These are phyloP conservation scores for Daldinia concentrica DNA, from an alignment of 495 filamentous ascomycete species.

Conservation along the genomic window DNA sequence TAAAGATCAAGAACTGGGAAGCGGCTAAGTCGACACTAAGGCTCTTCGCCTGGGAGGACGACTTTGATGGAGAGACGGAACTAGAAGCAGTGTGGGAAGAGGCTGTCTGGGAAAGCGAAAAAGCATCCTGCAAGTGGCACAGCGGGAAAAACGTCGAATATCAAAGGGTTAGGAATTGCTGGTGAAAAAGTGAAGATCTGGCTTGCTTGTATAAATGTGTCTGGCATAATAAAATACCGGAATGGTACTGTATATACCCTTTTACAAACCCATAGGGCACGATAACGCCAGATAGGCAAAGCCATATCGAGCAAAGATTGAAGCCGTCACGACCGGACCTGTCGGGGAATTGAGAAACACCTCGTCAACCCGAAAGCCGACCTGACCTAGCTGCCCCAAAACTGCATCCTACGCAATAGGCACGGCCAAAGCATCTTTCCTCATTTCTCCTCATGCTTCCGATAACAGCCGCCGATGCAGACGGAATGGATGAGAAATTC, in stretches of 20 bases:
- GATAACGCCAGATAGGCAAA: not conserved
- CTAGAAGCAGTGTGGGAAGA: constrained; percentile 44
- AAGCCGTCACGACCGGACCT: constrained; percentile 17
- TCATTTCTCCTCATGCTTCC: constrained; percentile 21
- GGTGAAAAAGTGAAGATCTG: constrained; percentile 8
- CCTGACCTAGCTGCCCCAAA: not conserved
- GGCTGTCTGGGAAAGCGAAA: constrained; percentile 41
- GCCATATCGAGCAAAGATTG: constrained; percentile 14
- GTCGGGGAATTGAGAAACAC: not conserved
- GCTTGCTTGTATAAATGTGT: constrained; percentile 21
- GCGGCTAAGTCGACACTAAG: constrained; percentile 41
- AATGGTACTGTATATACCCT: constrained; percentile 29
- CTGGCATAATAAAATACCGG: constrained; percentile 7
- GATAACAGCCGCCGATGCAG: constrained; percentile 29
- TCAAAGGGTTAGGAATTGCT: constrained; percentile 19
- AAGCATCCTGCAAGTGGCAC: constrained; percentile 14
- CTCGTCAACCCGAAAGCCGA: not conserved
- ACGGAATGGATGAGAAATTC: constrained; percentile 18
- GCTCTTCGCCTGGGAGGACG: constrained; percentile 47
- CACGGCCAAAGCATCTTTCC: not conserved
- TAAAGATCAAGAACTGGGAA: constrained; percentile 45
- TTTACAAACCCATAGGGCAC: not conserved
- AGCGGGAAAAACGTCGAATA: constrained; percentile 23
- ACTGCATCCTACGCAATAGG: constrained; percentile 17
- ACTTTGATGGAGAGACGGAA: constrained; percentile 46